These are phyloP conservation scores for Phymatotrichopsis omnivora DNA, from an alignment of 2,329 filamentous ascomycete species.

Conservation along the genomic window DNA sequence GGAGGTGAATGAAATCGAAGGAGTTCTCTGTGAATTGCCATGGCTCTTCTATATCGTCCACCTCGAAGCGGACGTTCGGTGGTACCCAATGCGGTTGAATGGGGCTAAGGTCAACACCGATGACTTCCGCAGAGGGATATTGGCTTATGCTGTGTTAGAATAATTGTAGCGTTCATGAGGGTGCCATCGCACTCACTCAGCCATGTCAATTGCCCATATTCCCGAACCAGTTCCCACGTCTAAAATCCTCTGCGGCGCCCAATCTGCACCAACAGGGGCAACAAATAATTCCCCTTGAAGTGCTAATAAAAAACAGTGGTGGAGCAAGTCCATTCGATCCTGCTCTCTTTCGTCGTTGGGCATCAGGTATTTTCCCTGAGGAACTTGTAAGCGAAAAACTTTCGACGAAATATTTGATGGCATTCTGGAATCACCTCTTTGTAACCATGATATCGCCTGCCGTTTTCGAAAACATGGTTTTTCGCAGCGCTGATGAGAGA, in stretches of 20 bases:
- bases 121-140: constrained; percentile 26
- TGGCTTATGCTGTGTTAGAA: constrained; percentile 12
- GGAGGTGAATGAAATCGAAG: constrained; percentile 30
- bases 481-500: constrained; percentile 40
- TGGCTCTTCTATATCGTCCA: constrained; percentile 33
- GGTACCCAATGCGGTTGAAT: constrained; percentile 35
- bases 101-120: constrained; percentile 33
- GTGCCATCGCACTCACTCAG: constrained; percentile 21
- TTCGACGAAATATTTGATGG: not conserved
- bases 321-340: constrained; percentile 24
- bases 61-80: constrained; percentile 33
- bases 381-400: constrained; percentile 3
- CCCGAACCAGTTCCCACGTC: constrained; percentile 53
- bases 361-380: constrained; percentile 16
- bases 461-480: constrained; percentile 41
- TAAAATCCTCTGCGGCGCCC: constrained; percentile 39
- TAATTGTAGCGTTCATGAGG: no score
- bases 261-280: constrained; percentile 37
- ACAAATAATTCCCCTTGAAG: constrained; percentile 40
- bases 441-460: constrained; percentile 40
- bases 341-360: constrained; percentile 29
- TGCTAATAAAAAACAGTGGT: constrained; percentile 35
- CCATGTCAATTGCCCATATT: constrained; percentile 40
- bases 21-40: constrained; percentile 23
- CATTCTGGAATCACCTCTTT: constrained; percentile 27